Evolutionary conservation across 169 alveolate genomes (phyloP).

Genomic region (Miamiensis avidus): DNA sequence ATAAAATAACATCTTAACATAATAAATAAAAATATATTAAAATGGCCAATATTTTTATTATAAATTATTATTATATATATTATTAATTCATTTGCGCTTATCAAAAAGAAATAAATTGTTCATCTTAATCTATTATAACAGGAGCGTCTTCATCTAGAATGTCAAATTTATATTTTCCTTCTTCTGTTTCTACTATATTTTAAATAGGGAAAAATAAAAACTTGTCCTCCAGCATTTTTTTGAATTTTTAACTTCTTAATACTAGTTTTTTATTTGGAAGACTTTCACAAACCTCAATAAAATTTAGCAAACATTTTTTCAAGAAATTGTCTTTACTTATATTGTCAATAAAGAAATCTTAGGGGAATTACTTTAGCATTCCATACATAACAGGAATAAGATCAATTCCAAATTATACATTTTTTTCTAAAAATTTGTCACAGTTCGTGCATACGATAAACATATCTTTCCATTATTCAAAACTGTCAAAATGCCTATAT

Average conservation of each 20-base stretch:
- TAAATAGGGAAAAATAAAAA: slow-evolving; percentile 20
- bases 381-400: slow-evolving; percentile 37
- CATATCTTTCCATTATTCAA: slow-evolving; percentile 66
- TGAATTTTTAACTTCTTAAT: slow-evolving; percentile 14
- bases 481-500: slow-evolving; percentile 43
- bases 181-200: neutral
- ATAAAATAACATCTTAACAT: neutral
- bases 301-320: neutral
- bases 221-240: slow-evolving; percentile 14
- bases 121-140: slow-evolving; percentile 18
- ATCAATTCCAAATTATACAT: slow-evolving; percentile 21
- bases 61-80: too few species aligned
- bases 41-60: too few species aligned
- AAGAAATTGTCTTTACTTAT: slow-evolving; percentile 41
- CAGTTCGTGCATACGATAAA: slow-evolving; percentile 38
- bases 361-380: slow-evolving; percentile 38
- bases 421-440: slow-evolving; percentile 31
- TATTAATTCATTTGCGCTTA: neutral
- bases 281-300: slow-evolving; percentile 18
- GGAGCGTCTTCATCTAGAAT: slow-evolving; percentile 21
- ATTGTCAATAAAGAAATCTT: slow-evolving; percentile 47
- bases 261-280: slow-evolving; percentile 19
- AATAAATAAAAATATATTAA: too few species aligned
- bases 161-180: slow-evolving; percentile 11
- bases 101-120: slow-evolving; percentile 22